A percentile compares a stretch with the other conserved stretches of the same genome.
These are phyloP conservation scores for Serendipita sp. DNA, from an alignment of 768 basidiomycete genomes.

Conservation along the genomic window DNA sequence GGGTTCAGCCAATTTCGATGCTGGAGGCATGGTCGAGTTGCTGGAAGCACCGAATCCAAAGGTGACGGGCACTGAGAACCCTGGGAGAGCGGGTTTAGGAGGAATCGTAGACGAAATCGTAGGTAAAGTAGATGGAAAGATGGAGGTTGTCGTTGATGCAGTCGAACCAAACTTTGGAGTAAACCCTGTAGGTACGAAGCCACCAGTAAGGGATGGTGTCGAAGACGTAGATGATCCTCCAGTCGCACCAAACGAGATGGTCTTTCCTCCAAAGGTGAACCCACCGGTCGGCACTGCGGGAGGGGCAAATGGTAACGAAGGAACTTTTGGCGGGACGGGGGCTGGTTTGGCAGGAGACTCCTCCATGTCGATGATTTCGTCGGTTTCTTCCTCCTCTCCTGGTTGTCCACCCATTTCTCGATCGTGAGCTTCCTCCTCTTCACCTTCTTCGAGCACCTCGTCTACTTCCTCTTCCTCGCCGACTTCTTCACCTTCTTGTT, in stretches of 20 bases:
- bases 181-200: neutral
- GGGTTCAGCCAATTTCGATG: too few species aligned
- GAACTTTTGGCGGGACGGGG: neutral
- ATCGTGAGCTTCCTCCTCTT: neutral
- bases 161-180: neutral
- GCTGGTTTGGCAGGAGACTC: neutral
- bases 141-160: neutral
- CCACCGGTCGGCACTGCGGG: neutral
- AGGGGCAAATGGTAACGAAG: neutral
- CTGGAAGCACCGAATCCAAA: neutral
- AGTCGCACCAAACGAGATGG: neutral
- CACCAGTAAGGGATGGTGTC: neutral
- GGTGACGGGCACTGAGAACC: neutral
- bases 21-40: neutral
- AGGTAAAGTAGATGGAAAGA: too few species aligned
- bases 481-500: neutral
- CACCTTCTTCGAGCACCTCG: neutral
- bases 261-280: constrained; percentile 2
- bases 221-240: neutral
- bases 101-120: too few species aligned
- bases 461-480: neutral
- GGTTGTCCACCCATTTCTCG: neutral
- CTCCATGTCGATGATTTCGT: neutral
- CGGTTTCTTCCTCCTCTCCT: neutral
- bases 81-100: too few species aligned